Evolutionary conservation across 345 rosid species (phyloP).

Genomic region (Populus tremula): DNA sequence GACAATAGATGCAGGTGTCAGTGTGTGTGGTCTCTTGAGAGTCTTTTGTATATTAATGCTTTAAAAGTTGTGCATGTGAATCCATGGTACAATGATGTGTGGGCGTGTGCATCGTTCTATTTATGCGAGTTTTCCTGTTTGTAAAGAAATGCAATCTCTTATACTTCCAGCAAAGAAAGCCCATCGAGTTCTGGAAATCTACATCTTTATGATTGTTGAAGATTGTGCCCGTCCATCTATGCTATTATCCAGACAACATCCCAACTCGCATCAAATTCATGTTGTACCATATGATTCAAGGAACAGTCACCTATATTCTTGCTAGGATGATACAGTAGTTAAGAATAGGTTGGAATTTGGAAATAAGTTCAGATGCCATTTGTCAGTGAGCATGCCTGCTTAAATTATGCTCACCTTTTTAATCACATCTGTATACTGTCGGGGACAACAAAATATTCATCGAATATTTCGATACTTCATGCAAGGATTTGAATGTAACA

Average conservation of each 20-base stretch:
- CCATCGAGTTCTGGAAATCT: slow-evolving; percentile 55
- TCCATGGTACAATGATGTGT: not conserved
- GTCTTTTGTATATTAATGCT: not conserved
- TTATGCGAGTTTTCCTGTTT: not conserved
- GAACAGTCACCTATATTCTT: not conserved
- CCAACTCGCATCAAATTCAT: not conserved
- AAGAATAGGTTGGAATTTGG: not conserved
- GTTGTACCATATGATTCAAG: not conserved
- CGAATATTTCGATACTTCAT: not conserved
- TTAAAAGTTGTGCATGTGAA: not conserved
- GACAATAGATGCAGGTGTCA: not conserved
- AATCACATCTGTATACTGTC: not conserved
- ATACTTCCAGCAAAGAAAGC: slow-evolving; percentile 51
- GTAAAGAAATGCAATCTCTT: not conserved
- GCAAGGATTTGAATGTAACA: not conserved
- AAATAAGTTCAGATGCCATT: not conserved
- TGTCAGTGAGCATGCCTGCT: not conserved
- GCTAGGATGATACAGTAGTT: not conserved
- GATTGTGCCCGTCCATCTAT: not conserved
- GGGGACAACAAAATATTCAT: not conserved
- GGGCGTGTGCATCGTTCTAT: not conserved
- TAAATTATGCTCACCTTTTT: not conserved
- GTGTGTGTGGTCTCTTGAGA: not conserved
- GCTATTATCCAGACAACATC: not conserved
- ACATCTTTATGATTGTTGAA: slow-evolving; percentile 22